A percentile compares a stretch with the other conserved stretches of the same genome.
phyloP scores from a whole-genome alignment of 176 grass and related monocot genomes.

The Pharus latifolius region DNA sequence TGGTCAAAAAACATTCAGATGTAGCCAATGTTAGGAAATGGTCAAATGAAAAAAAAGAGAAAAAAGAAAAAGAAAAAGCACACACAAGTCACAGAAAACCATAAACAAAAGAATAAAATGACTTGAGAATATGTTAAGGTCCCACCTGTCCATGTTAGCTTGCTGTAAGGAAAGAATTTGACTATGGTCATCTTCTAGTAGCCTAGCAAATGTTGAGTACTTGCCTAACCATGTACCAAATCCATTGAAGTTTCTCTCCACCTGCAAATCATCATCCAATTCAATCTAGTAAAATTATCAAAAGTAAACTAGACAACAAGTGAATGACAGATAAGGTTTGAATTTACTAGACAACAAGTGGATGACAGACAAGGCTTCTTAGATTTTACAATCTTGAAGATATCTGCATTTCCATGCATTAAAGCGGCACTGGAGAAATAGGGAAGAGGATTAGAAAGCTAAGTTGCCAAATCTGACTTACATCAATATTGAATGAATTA shows the following conservation, averaged over 20 bases:
- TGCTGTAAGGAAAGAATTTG: constrained; percentile 93
- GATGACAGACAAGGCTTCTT: constrained; percentile 12
- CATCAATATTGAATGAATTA: not conserved
- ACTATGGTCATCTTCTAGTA: constrained; percentile 84
- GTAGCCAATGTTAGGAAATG: not conserved
- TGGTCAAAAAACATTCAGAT: not conserved
- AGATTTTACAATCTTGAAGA: constrained; percentile 66
- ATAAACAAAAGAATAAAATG: not conserved
- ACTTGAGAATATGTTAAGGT: not conserved
- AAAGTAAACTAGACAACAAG: constrained; percentile 18
- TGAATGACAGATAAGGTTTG: no score
- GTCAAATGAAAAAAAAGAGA: not conserved
- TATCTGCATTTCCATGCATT: constrained; percentile 87
- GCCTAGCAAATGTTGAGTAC: constrained; percentile 80
- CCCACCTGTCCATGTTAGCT: constrained; percentile 78
- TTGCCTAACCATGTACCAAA: constrained; percentile 99
- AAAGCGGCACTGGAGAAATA: constrained; percentile 61
- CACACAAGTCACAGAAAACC: not conserved
- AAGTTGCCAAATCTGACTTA: not conserved
- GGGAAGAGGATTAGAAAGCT: constrained; percentile 12
- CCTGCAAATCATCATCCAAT: constrained; percentile 35
- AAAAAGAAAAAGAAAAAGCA: not conserved
- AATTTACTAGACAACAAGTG: constrained; percentile 2
- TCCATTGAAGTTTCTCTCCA: constrained; percentile 93
- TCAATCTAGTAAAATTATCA: constrained; percentile 13